These are phyloP conservation scores for Fremontodendron californicum DNA, from an alignment of 345 rosid genomes.

Conservation along the genomic window DNA sequence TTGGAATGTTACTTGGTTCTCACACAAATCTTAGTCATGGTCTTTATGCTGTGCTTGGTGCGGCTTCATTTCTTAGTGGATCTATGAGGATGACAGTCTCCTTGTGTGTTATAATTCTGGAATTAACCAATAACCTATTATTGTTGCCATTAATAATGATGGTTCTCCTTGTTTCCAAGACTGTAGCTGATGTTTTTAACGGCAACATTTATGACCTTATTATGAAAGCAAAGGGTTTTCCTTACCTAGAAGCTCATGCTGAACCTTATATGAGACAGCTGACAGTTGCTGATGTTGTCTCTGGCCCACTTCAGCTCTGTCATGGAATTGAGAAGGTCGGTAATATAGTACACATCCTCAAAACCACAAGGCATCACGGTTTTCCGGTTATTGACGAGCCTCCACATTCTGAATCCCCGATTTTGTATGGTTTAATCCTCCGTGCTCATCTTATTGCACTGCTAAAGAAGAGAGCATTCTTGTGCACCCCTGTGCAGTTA, in stretches of 20 bases:
- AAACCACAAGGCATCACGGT: constrained; percentile 70
- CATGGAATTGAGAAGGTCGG: constrained; percentile 75
- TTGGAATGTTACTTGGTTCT: constrained; percentile 73
- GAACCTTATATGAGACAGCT: constrained; percentile 96
- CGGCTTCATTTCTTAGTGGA: constrained; percentile 93
- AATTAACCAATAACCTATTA: constrained; percentile 81
- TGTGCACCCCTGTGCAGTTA: constrained; percentile 36
- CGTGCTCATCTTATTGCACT: constrained; percentile 71
- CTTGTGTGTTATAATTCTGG: constrained; percentile 77
- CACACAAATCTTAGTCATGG: constrained; percentile 64
- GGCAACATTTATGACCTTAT: constrained; percentile 77
- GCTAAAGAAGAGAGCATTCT: constrained; percentile 65
- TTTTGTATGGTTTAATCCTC: constrained; percentile 71
- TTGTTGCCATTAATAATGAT: constrained; percentile 90
- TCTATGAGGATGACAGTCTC: constrained; percentile 97
- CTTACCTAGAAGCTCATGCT: constrained; percentile 71
- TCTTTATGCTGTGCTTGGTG: constrained; percentile 89
- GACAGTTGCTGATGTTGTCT: constrained; percentile 70
- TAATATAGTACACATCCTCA: constrained; percentile 67
- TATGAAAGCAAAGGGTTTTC: constrained; percentile 89
- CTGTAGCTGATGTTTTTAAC: constrained; percentile 85
- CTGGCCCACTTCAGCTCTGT: constrained; percentile 73
- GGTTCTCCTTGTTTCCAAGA: constrained; percentile 88
- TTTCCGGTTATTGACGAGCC: constrained; percentile 78
- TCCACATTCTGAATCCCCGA: constrained; percentile 39